Percentiles rank a stretch among this genome's conserved stretches.
Conservation (phyloP, 257 asterid species). For the Jacaranda mimosifolia region DNA sequence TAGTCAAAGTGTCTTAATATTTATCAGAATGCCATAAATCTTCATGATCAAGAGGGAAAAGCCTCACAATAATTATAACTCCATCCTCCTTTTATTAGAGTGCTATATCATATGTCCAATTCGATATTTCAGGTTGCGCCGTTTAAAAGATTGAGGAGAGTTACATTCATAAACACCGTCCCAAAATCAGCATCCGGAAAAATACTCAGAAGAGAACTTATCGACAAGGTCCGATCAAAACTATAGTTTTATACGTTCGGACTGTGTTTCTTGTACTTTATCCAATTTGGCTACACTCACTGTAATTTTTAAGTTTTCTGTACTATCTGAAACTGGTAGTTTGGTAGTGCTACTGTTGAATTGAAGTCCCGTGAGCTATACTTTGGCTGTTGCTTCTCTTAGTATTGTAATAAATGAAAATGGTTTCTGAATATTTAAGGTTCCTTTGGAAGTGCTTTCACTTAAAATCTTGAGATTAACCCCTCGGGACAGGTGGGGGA, state of each 20-base stretch:
- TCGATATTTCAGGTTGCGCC: constrained; percentile 75
- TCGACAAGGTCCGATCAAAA: constrained; percentile 75
- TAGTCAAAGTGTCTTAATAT: too few relatives aligned
- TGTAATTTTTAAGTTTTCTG: too few relatives aligned
- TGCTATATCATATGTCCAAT: not conserved
- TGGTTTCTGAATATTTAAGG: not conserved
- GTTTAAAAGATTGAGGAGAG: constrained; percentile 72
- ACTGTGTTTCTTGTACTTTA: not conserved
- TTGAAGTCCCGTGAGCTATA: not conserved
- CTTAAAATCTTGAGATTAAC: not conserved
- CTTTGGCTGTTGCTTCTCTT: not conserved
- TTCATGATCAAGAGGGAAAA: too few relatives aligned
- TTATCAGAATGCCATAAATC: too few relatives aligned
- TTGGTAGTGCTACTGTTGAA: not conserved
- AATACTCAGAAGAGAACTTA: constrained; percentile 85
- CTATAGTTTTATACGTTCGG: constrained; percentile 33
- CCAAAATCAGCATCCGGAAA: constrained; percentile 95
- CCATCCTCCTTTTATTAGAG: not conserved
- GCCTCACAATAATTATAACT: not conserved
- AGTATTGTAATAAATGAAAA: not conserved
- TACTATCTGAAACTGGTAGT: not conserved
- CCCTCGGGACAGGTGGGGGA: too few relatives aligned
- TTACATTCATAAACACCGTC: constrained; percentile 73
- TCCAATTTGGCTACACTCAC: not conserved
- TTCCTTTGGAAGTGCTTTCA: not conserved